Base-by-base conservation (phyloP, 495 filamentous ascomycete genomes). In the Trichocladium antarcticum region DNA sequence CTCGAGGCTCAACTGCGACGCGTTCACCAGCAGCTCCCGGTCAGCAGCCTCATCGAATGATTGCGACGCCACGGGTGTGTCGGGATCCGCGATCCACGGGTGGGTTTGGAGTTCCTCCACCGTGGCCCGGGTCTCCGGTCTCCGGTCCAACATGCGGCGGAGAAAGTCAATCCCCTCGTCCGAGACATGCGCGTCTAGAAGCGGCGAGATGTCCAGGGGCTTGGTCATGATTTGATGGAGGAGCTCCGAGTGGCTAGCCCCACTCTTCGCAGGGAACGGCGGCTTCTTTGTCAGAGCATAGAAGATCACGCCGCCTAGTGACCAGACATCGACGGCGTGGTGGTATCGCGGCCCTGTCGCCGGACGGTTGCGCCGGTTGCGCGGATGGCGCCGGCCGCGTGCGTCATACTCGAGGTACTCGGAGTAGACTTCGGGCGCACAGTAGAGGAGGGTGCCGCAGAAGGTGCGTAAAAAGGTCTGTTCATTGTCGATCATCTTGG, bases 401-500 rank as follows among this genome's bases (percentile, higher is more conserved):
- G 65, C 55, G 51, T 76, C 70, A 51, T 79, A 80, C 37, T 77
- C 69, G n/a, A 67, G 64, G 62, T 87, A 95, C 43, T 89, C 84
- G 0, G 84, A 84, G 59, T 95, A 98, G 2, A 98, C 88, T 60
- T 98, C 92, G 1, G 92, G 92, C 2, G 92, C 92, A 59, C 93
- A 95, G 61, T 96, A 98, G 9, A 97, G 72, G 31, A 97, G 74
- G 0, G 92, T 98, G 10, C 92, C 92, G 61, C 92, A 98, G 59
- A 98, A 98, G 0, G 92, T 97, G 58, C 88, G 85, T 2, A 98
- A 74, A 55, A 95, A 95, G 0, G 89, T 95, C 50, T 93, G 83
- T 35, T 86, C 76, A 48, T 87, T 82, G 46, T 86, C 80, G 16
- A 93, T 79, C 55, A 89, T 86, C 64, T 98, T 98, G 0, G 93